Base-by-base conservation (phyloP, 352 stramenopile genomes). In the Phytophthora pluvialis region DNA sequence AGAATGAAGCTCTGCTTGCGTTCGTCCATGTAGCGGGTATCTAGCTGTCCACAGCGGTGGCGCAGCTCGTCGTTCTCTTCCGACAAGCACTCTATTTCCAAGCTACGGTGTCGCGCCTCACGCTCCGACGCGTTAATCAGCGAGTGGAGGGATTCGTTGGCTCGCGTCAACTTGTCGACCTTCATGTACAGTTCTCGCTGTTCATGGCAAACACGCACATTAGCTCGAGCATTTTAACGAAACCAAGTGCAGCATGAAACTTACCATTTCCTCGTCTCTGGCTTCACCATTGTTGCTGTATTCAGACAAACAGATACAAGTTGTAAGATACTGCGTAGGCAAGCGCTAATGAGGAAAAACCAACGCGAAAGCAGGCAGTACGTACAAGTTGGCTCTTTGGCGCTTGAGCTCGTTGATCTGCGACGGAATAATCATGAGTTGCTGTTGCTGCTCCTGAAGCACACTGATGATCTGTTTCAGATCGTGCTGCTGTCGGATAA, bases 391-490 rank as follows among this genome's bases (percentile, higher is more conserved):
- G 8, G 75, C 55, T 66, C 70, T 77, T 59, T 89, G 80, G 8
- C 81, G 69, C 45, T 83, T 81, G 36, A 92, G 73, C 52, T 91
- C 85, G 26, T 75, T 78, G 25, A 91, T 81, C 28, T 90, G 81
- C 42, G 79, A 75, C 0, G 83, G 86, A 45, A 90, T 89, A 12
- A 43, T 81, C 63, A 92, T 81, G 46, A 94, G 71, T 45, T 93
- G 82, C 21, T 89, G 83, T 56, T 93, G 84, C 52, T 94, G 86
- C 48, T 92, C 80, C 18, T 91, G 83, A 26, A 94, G 73, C 25
- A 93, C 70, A 10, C 63, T 72, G 16, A 94, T 86, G 46, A 94
- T 75, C 55, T 93, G 82, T 72, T 94, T 94, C n/a, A 94, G 70
- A 52, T 93, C 83, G 47, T 90, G 79, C 44, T 94, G 86, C 66